A percentile compares a stretch with the other conserved stretches of the same genome.
Evolutionary conservation across 2,329 filamentous ascomycete genomes (phyloP).

Genomic region (Calonectria fujianensis): DNA sequence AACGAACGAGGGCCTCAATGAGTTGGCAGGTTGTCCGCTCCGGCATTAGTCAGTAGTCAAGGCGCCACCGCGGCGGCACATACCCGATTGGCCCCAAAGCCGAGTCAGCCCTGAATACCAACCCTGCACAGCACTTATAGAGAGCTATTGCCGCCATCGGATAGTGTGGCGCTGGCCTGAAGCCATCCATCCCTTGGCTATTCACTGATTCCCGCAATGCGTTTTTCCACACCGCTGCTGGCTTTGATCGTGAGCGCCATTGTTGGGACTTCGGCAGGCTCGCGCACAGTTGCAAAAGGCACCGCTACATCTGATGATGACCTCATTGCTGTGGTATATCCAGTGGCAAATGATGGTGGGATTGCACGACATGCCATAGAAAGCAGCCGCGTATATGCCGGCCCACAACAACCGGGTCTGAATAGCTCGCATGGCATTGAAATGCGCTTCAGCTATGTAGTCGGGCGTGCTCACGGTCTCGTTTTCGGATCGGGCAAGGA

Average conservation of each 20-base stretch:
- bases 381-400: not conserved
- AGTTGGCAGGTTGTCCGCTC: not conserved
- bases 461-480: constrained; percentile 5
- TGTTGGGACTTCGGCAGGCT: not conserved
- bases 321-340: constrained; percentile 16
- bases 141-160: not conserved
- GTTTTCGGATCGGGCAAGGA: constrained; percentile 9
- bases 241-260: not conserved
- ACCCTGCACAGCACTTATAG: not conserved
- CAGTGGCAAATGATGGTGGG: not conserved
- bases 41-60: not conserved
- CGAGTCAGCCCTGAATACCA: not conserved
- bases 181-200: not conserved
- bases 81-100: not conserved
- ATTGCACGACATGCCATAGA: constrained; percentile 12
- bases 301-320: not conserved
- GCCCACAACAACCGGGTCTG: not conserved
- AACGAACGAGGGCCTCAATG: not conserved
- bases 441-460: not conserved
- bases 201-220: constrained; percentile 3
- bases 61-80: constrained; percentile 2
- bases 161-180: not conserved
- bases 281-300: constrained; percentile 1
- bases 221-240: not conserved
- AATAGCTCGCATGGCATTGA: not conserved